These are phyloP conservation scores for Psilocybe tampanensis DNA, from an alignment of 768 basidiomycete genomes.

Conservation along the genomic window DNA sequence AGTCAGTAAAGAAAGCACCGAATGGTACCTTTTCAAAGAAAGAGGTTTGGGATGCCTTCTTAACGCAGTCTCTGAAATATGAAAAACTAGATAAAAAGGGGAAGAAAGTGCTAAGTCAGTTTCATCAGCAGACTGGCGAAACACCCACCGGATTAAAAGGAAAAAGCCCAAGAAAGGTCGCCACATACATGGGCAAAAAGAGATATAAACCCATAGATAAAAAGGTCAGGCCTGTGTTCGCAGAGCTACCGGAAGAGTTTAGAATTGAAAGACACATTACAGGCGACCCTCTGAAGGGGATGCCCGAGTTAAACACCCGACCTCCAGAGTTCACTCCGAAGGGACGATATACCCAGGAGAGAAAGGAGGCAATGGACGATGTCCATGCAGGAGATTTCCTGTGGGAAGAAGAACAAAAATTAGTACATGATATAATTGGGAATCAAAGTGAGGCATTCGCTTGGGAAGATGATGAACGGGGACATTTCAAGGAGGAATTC, in stretches of 20 bases:
- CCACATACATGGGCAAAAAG: background rate
- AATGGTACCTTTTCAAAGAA: background rate
- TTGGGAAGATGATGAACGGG: slow-evolving; percentile 20
- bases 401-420: slow-evolving; percentile 17
- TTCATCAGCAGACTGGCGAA: too few species aligned
- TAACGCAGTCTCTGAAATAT: too few species aligned
- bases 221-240: background rate
- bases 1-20: background rate
- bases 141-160: too few species aligned
- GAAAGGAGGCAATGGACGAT: slow-evolving; percentile 20
- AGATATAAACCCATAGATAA: background rate
- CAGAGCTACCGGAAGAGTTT: background rate
- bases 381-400: slow-evolving; percentile 20
- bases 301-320: background rate
- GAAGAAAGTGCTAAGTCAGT: too few species aligned
- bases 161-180: background rate
- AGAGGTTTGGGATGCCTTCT: background rate
- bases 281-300: background rate
- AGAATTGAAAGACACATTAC: background rate
- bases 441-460: slow-evolving; percentile 16
- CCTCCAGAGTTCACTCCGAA: slow-evolving; percentile 6
- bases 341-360: slow-evolving; percentile 22
- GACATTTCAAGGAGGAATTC: slow-evolving; percentile 16
- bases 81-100: too few species aligned
- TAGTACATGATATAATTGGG: slow-evolving; percentile 3